These are phyloP conservation scores for Smittium mucronatum DNA, from an alignment of 371 early-diverging fungal genomes.

Conservation along the genomic window DNA sequence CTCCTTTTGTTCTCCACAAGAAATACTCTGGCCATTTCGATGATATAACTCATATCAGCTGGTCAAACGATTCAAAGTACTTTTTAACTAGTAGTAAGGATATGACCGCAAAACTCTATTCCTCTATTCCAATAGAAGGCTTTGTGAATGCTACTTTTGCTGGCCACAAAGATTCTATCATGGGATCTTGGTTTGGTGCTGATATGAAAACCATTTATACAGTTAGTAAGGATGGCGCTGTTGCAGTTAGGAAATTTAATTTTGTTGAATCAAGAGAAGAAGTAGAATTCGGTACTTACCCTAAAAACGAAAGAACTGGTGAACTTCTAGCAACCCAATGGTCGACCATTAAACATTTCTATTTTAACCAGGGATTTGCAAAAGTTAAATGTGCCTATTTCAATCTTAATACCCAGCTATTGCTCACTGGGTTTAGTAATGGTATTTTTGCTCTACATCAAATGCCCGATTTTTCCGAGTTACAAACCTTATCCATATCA, in stretches of 20 bases:
- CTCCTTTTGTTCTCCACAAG: conserved; percentile 74
- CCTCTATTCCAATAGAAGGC: conserved; percentile 49
- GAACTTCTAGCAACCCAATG: conserved; percentile 16
- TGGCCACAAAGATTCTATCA: conserved; percentile 74
- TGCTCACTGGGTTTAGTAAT: conserved; percentile 79
- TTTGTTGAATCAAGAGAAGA: conserved; percentile 33
- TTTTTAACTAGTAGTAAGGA: conserved; percentile 79
- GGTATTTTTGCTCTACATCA: conserved; percentile 97
- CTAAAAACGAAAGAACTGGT: conserved; percentile 18
- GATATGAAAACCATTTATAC: conserved; percentile 74
- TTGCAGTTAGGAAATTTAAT: conserved; percentile 66
- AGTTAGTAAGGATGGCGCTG: conserved; percentile 75
- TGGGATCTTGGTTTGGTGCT: conserved; percentile 83
- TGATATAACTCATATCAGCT: conserved; percentile 65
- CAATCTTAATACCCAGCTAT: conserved; percentile 53
- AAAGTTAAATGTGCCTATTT: conserved; percentile 73
- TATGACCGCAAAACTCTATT: conserved; percentile 75
- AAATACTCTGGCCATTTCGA: conserved; percentile 79
- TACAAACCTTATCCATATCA: conserved; percentile 59
- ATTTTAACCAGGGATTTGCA: conserved; percentile 34
- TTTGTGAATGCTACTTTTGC: conserved; percentile 53
- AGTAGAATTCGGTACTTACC: conserved; percentile 31
- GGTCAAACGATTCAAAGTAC: conserved; percentile 72
- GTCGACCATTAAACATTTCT: conserved; percentile 21
- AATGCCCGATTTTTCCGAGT: conserved; percentile 45